These are phyloP conservation scores for Bruguiera sexangula DNA, from an alignment of 345 rosid genomes.

Conservation along the genomic window DNA sequence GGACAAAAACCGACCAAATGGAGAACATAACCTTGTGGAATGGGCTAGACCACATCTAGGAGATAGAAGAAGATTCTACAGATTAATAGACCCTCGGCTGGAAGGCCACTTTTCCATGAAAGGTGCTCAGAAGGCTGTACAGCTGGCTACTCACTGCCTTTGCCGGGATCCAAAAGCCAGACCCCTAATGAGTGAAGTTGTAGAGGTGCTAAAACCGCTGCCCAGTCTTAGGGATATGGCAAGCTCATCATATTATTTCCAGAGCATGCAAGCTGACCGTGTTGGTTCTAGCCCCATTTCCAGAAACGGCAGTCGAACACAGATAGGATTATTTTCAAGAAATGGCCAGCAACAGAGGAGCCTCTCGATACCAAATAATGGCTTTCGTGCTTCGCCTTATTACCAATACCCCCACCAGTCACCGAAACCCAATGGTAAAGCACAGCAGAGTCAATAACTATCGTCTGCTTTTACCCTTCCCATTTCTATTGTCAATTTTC, in stretches of 20 bases:
- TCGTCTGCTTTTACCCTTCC: slow-evolving; percentile 14
- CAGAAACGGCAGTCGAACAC: slow-evolving; percentile 43
- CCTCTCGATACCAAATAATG: slow-evolving; percentile 76
- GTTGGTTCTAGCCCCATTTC: slow-evolving; percentile 22
- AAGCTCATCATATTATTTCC: slow-evolving; percentile 74
- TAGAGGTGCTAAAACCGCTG: slow-evolving; percentile 63
- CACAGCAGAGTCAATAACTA: slow-evolving; percentile 27
- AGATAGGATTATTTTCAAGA: slow-evolving; percentile 41
- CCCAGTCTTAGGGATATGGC: slow-evolving; percentile 79
- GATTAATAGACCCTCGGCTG: slow-evolving; percentile 78
- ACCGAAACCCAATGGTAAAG: slow-evolving; percentile 61
- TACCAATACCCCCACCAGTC: slow-evolving; percentile 57
- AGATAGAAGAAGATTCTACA: slow-evolving; percentile 74
- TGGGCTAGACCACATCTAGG: slow-evolving; percentile 88
- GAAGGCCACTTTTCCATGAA: slow-evolving; percentile 83
- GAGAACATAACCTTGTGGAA: slow-evolving; percentile 72
- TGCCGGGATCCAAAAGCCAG: slow-evolving; percentile 79
- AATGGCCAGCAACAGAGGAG: slow-evolving; percentile 59
- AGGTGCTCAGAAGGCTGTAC: slow-evolving; percentile 77
- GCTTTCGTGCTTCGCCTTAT: slow-evolving; percentile 63
- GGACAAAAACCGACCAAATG: slow-evolving; percentile 86
- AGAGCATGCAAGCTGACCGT: slow-evolving; percentile 62
- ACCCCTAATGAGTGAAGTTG: slow-evolving; percentile 80
- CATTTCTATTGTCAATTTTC: slow-evolving; percentile 6
- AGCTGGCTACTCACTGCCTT: slow-evolving; percentile 73